phyloP scores from a whole-genome alignment of 208 protist genomes.

The Leishmania martiniquensis region DNA sequence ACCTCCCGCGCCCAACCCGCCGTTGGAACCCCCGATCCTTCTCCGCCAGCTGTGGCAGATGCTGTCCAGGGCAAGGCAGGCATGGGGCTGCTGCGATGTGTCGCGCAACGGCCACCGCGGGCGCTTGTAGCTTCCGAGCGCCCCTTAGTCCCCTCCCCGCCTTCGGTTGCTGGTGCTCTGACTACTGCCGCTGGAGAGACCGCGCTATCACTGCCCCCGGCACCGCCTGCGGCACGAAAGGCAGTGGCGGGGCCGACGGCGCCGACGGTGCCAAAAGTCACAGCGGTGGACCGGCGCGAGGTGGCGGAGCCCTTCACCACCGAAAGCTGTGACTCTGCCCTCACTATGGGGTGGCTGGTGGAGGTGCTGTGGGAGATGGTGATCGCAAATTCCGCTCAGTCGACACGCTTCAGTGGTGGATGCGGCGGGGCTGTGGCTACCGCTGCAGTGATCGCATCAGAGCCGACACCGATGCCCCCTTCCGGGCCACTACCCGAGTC shows the following conservation, averaged over 20 bases:
- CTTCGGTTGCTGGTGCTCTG: not conserved
- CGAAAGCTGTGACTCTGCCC: slow-evolving; percentile 45
- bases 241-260: not conserved
- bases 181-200: not conserved
- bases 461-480: not conserved
- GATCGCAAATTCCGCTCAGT: slow-evolving; percentile 13
- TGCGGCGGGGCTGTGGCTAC: not conserved
- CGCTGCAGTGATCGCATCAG: not conserved
- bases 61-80: not conserved
- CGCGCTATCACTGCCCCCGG: not conserved
- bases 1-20: not conserved
- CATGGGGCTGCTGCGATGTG: slow-evolving; percentile 7
- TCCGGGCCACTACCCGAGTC: not conserved
- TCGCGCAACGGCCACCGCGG: not conserved
- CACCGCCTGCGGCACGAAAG: not conserved
- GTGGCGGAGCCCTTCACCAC: slow-evolving; percentile 20
- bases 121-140: not conserved
- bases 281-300: slow-evolving; percentile 7
- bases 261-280: not conserved
- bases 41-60: not conserved
- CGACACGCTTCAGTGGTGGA: not conserved
- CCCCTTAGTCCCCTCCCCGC: not conserved
- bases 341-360: slow-evolving; percentile 73
- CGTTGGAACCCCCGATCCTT: not conserved
- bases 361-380: slow-evolving; percentile 41